These are phyloP conservation scores for Trichophyton verrucosum DNA, from an alignment of 2,329 filamentous ascomycete genomes.

Conservation along the genomic window DNA sequence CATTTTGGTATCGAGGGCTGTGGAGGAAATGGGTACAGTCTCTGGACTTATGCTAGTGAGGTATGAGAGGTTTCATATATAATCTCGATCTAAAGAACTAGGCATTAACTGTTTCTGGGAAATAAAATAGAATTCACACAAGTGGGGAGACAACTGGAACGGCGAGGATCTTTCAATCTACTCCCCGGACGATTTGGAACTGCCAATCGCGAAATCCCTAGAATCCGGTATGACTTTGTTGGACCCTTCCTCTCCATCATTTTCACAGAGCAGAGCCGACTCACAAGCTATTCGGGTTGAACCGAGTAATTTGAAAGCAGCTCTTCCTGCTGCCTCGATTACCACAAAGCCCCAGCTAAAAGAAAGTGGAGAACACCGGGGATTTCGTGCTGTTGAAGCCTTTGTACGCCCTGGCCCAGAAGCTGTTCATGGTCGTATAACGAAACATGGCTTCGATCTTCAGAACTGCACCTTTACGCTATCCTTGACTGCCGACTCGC, in stretches of 20 bases:
- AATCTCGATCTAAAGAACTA: background rate
- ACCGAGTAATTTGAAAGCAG: constrained; percentile 62
- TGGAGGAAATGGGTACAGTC: constrained; percentile 67
- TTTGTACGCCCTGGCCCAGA: constrained; percentile 79
- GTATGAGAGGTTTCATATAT: constrained; percentile 34
- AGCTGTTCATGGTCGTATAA: constrained; percentile 57
- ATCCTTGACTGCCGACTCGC: constrained; percentile 48
- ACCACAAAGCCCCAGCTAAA: constrained; percentile 44
- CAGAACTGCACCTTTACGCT: constrained; percentile 65
- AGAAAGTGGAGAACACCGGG: constrained; percentile 51
- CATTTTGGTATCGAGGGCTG: constrained; percentile 84
- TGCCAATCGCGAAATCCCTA: constrained; percentile 28
- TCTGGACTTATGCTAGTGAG: constrained; percentile 74
- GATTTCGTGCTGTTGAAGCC: constrained; percentile 82
- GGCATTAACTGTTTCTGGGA: constrained; percentile 13
- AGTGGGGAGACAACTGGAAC: constrained; percentile 91
- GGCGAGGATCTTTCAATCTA: constrained; percentile 90
- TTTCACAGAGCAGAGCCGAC: constrained; percentile 40
- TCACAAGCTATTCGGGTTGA: constrained; percentile 44
- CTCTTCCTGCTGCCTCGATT: constrained; percentile 46
- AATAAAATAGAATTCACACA: constrained; percentile 58
- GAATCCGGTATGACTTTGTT: constrained; percentile 28
- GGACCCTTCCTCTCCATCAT: constrained; percentile 39
- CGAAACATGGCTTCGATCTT: constrained; percentile 69
- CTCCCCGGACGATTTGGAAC: constrained; percentile 64